These are phyloP conservation scores for Acarospora socialis DNA, from an alignment of 2,329 filamentous ascomycete genomes.

Conservation along the genomic window DNA sequence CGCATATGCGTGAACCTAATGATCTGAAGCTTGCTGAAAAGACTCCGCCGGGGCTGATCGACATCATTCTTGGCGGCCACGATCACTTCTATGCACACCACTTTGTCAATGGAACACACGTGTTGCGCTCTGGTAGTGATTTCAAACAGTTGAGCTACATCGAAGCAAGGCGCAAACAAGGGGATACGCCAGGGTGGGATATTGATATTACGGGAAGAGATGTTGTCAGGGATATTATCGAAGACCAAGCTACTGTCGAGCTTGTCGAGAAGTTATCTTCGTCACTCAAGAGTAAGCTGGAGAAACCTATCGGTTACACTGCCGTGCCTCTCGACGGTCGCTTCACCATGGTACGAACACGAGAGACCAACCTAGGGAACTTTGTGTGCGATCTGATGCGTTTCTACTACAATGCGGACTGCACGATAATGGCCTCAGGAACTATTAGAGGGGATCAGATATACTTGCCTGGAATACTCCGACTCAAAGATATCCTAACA, in stretches of 20 bases:
- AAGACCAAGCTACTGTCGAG: constrained; percentile 45
- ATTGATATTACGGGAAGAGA: constrained; percentile 66
- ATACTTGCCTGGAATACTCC: constrained; percentile 65
- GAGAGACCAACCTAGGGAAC: constrained; percentile 76
- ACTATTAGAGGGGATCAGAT: constrained; percentile 82
- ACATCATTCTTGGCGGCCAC: constrained; percentile 77
- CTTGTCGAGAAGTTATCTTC: constrained; percentile 57
- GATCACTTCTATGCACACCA: constrained; percentile 79
- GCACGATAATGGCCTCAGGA: constrained; percentile 68
- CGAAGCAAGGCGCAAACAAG: constrained; percentile 50
- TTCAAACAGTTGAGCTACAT: constrained; percentile 89
- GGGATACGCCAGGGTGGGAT: constrained; percentile 48
- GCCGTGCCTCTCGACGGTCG: constrained; percentile 69
- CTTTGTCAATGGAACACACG: constrained; percentile 63
- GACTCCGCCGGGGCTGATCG: constrained; percentile 54
- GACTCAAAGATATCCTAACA: constrained; percentile 68
- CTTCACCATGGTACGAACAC: constrained; percentile 64
- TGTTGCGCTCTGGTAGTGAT: constrained; percentile 77
- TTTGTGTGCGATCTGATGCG: constrained; percentile 89
- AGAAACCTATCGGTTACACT: constrained; percentile 74
- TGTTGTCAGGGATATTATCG: constrained; percentile 51
- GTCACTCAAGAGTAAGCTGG: constrained; percentile 59
- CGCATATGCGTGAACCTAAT: constrained; percentile 78
- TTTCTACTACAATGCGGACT: constrained; percentile 66
- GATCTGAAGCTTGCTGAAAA: constrained; percentile 73